Conservation (phyloP, 164 flowering plant genomes). For the Annona squamosa region DNA sequence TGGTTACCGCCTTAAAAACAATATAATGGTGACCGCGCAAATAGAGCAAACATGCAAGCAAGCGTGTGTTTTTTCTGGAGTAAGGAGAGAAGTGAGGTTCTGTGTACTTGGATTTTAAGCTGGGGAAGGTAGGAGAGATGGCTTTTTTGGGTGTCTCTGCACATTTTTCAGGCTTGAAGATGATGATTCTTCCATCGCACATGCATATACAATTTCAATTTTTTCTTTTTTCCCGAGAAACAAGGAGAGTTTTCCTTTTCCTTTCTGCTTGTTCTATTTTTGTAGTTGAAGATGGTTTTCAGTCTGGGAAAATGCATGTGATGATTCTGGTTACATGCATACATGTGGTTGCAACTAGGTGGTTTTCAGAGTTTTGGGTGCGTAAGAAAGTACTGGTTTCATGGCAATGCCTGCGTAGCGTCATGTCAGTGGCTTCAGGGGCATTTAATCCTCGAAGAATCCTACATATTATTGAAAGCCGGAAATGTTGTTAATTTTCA, state of each 20-base stretch:
- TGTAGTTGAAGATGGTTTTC: too few relatives aligned
- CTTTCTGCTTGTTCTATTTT: too few relatives aligned
- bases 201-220: not conserved
- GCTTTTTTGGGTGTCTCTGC: not conserved
- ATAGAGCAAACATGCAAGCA: not conserved
- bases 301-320: too few relatives aligned
- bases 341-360: not conserved
- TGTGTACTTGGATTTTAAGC: not conserved
- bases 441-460: not conserved
- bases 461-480: not conserved
- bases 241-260: too few relatives aligned
- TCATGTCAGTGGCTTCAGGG: not conserved
- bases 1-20: not conserved
- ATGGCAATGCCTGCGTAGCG: not conserved
- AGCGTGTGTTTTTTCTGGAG: not conserved
- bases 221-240: too few relatives aligned
- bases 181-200: not conserved
- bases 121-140: not conserved
- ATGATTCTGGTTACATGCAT: not conserved
- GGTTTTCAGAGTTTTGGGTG: not conserved
- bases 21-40: not conserved
- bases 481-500: not conserved
- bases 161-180: not conserved
- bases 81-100: not conserved
- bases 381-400: not conserved